Evolutionary conservation across 352 stramenopile genomes (phyloP).

Genomic region (Pythium rhizo-oryzae): DNA sequence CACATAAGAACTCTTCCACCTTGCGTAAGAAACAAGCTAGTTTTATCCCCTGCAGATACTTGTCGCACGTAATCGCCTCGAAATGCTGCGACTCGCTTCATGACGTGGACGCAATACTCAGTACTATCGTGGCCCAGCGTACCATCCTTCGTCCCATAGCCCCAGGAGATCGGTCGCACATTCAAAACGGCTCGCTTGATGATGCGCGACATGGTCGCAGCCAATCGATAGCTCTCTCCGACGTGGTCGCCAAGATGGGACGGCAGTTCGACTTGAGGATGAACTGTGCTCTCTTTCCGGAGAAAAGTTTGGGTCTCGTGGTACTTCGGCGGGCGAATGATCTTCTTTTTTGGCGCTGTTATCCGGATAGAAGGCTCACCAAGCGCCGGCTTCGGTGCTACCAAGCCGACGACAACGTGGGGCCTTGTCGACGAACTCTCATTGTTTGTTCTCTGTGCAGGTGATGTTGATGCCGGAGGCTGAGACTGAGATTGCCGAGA

Average conservation of each 20-base stretch:
- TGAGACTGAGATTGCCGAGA: background rate
- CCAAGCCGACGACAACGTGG: background rate
- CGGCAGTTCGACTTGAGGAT: background rate
- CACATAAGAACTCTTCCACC: conserved; percentile 46
- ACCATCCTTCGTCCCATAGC: conserved; percentile 54
- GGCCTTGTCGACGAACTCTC: background rate
- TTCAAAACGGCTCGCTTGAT: conserved; percentile 31
- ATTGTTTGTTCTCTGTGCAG: background rate
- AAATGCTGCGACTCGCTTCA: conserved; percentile 46
- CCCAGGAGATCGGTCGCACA: conserved; percentile 52
- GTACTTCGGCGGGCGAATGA: conserved; percentile 41
- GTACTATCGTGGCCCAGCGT: conserved; percentile 45
- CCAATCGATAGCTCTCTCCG: conserved; percentile 44
- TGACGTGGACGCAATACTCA: conserved; percentile 15
- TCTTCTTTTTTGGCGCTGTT: conserved; percentile 35
- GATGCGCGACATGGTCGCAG: conserved; percentile 41
- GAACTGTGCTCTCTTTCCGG: conserved; percentile 36
- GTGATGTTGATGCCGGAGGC: background rate
- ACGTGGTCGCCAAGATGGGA: conserved; percentile 31
- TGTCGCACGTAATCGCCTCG: conserved; percentile 38
- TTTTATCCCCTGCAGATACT: conserved; percentile 51
- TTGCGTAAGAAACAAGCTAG: conserved; percentile 69
- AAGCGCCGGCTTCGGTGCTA: background rate
- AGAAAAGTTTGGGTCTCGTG: conserved; percentile 51
- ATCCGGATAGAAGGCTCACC: background rate